These are phyloP conservation scores for Cercophora samala DNA, from an alignment of 495 filamentous ascomycete genomes.

Conservation along the genomic window DNA sequence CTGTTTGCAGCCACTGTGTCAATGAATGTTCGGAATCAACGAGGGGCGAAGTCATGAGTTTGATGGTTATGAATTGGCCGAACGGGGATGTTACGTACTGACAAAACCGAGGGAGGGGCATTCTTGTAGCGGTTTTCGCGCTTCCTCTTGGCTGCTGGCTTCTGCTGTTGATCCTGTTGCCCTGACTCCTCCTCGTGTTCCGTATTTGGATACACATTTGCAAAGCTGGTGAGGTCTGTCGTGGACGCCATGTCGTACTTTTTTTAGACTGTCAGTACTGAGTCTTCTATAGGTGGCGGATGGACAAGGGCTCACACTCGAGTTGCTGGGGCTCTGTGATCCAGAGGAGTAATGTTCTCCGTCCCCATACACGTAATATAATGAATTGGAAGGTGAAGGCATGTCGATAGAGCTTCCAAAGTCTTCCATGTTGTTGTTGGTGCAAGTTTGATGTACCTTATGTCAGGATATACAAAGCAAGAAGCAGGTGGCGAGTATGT, in stretches of 20 bases:
- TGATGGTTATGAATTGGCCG: not conserved
- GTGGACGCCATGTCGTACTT: constrained; percentile 39
- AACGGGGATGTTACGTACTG: constrained; percentile 34
- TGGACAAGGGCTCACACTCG: constrained; percentile 30
- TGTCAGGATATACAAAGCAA: not conserved
- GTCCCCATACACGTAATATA: constrained; percentile 39
- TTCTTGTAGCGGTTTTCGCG: constrained; percentile 51
- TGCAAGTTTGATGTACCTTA: not conserved
- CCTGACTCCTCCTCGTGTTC: constrained; percentile 44
- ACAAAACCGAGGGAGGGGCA: constrained; percentile 46
- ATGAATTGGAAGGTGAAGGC: constrained; percentile 36
- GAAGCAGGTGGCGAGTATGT: constrained; percentile 4
- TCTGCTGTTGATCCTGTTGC: constrained; percentile 28
- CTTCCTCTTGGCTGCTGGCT: constrained; percentile 45
- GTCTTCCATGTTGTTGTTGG: constrained; percentile 30
- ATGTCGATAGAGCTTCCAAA: constrained; percentile 31
- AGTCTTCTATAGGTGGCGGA: not conserved
- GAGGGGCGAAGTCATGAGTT: not conserved
- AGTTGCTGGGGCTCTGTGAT: constrained; percentile 42
- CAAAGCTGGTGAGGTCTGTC: constrained; percentile 26
- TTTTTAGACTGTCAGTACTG: constrained; percentile 12
- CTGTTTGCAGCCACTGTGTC: constrained; percentile 35
- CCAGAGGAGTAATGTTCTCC: constrained; percentile 42
- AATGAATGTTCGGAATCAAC: not conserved
- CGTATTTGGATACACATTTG: constrained; percentile 38